These are phyloP conservation scores for Nakazawaea wickerhamii DNA, from an alignment of 805 yeast species.

Conservation along the genomic window DNA sequence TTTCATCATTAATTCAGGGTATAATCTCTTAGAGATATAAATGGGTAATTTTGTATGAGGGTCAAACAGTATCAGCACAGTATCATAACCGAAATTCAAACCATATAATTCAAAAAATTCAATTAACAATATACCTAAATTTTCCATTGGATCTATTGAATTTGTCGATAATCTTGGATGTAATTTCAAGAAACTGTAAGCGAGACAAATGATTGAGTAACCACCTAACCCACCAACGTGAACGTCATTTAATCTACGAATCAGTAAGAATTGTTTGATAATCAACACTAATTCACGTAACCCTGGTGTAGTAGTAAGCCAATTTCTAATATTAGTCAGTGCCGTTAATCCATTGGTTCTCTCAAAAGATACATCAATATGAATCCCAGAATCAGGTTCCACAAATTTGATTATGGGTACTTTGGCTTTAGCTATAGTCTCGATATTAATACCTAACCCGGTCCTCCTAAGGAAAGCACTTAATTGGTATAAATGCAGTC, in stretches of 20 bases:
- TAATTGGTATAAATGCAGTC: slow-evolving; percentile 64
- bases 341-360: slow-evolving; percentile 78
- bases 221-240: slow-evolving; percentile 96
- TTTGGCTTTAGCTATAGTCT: slow-evolving; percentile 83
- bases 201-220: slow-evolving; percentile 83
- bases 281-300: slow-evolving; percentile 76
- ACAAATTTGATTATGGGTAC: slow-evolving; percentile 93
- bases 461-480: slow-evolving; percentile 61
- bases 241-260: slow-evolving; percentile 76
- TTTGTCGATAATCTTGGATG: slow-evolving; percentile 75
- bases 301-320: slow-evolving; percentile 74
- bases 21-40: slow-evolving; percentile 53
- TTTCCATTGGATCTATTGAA: slow-evolving; percentile 61
- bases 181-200: slow-evolving; percentile 66
- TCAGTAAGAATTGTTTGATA: slow-evolving; percentile 77
- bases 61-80: slow-evolving; percentile 63
- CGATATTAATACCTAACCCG: slow-evolving; percentile 64
- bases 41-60: slow-evolving; percentile 43
- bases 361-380: slow-evolving; percentile 88
- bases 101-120: slow-evolving; percentile 95
- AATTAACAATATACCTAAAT: slow-evolving; percentile 78
- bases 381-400: slow-evolving; percentile 64
- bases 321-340: slow-evolving; percentile 66
- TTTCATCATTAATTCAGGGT: slow-evolving; percentile 47
- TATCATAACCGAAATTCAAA: slow-evolving; percentile 78